phyloP scores from a whole-genome alignment of 257 asterid genomes.

The Jaltomata sinuosa region DNA sequence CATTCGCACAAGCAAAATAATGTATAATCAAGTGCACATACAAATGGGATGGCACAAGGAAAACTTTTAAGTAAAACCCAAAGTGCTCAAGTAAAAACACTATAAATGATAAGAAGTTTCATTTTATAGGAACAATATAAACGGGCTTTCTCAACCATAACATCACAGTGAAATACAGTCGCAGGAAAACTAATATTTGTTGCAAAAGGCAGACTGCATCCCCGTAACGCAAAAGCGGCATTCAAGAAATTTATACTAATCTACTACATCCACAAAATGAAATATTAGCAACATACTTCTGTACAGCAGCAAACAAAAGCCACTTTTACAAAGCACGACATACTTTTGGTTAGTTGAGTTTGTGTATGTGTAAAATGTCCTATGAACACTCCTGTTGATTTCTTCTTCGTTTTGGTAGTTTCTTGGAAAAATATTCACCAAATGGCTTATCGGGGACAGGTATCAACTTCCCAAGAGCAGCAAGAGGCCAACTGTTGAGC shows the following conservation, averaged over 20 bases:
- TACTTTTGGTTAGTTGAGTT: neutral
- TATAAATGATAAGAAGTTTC: neutral
- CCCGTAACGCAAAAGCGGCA: neutral
- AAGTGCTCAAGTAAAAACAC: no score
- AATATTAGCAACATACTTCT: neutral
- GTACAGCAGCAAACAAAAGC: neutral
- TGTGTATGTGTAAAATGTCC: neutral
- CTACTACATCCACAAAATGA: neutral
- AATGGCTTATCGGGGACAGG: constrained; percentile 31
- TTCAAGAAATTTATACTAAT: neutral
- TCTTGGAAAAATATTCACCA: constrained; percentile 4
- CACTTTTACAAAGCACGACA: neutral
- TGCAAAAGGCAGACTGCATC: neutral
- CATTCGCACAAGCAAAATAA: neutral
- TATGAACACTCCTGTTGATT: neutral
- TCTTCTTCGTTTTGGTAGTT: constrained; percentile 6
- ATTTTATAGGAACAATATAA: neutral
- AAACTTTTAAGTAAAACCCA: neutral
- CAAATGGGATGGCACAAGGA: neutral
- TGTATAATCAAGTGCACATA: neutral
- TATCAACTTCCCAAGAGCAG: constrained; percentile 30
- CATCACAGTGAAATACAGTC: neutral
- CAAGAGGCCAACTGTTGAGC: constrained; percentile 40
- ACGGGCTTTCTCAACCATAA: neutral
- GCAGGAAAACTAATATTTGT: neutral